These are phyloP conservation scores for Talaromyces proteolyticus DNA, from an alignment of 495 filamentous ascomycete species.

Conservation along the genomic window DNA sequence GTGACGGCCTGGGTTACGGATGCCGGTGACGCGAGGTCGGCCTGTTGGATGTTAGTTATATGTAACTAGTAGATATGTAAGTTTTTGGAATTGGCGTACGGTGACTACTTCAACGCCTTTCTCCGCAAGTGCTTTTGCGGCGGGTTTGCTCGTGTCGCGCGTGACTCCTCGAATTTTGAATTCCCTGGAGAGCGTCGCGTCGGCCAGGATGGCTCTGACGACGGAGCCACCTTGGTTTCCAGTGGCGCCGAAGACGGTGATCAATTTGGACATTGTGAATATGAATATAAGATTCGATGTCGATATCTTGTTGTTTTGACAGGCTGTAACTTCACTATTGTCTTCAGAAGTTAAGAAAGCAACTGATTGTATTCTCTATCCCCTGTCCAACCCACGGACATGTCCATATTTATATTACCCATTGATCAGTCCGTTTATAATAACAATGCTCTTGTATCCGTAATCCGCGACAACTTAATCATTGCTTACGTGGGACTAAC, in stretches of 20 bases:
- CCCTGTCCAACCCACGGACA: too few species aligned
- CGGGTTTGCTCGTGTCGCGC: slow-evolving; percentile 39
- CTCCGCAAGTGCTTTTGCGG: slow-evolving; percentile 13
- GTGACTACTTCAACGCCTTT: slow-evolving; percentile 17
- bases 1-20: slow-evolving; percentile 30
- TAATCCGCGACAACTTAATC: too few species aligned
- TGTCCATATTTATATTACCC: too few species aligned
- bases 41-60: slow-evolving; percentile 28
- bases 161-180: slow-evolving; percentile 52
- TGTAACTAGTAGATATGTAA: slow-evolving; percentile 2
- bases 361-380: too few species aligned
- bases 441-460: too few species aligned
- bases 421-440: too few species aligned
- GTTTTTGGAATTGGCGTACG: slow-evolving; percentile 17
- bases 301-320: too few species aligned
- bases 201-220: slow-evolving; percentile 37
- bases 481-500: too few species aligned
- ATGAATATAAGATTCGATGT: too few species aligned
- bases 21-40: slow-evolving; percentile 45
- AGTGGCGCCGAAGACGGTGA: slow-evolving; percentile 53
- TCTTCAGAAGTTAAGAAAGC: too few species aligned
- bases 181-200: slow-evolving; percentile 32
- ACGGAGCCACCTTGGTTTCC: slow-evolving; percentile 55
- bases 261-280: slow-evolving; percentile 40
- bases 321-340: too few species aligned